phyloP scores from a whole-genome alignment of 2,329 filamentous ascomycete genomes.

The Talaromyces amestolkiae region DNA sequence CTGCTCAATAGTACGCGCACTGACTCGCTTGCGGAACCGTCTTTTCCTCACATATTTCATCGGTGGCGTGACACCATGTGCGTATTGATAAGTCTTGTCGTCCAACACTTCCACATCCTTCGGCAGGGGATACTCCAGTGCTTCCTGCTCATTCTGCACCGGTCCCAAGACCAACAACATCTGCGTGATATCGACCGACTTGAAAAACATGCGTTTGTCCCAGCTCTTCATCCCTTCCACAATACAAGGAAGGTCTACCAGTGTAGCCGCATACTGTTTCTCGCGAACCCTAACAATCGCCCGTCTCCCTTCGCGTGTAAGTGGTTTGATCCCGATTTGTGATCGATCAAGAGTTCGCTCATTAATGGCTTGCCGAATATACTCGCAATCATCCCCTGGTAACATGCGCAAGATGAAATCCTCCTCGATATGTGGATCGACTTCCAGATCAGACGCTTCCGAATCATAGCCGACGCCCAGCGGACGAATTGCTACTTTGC shows the following conservation, averaged over 20 bases:
- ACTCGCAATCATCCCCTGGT: slow-evolving; percentile 81
- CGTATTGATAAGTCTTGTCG: slow-evolving; percentile 67
- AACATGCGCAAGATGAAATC: slow-evolving; percentile 87
- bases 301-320: slow-evolving; percentile 67
- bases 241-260: slow-evolving; percentile 83
- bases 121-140: slow-evolving; percentile 65
- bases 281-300: slow-evolving; percentile 69
- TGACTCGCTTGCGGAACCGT: slow-evolving; percentile 78
- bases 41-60: slow-evolving; percentile 82
- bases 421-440: slow-evolving; percentile 83
- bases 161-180: slow-evolving; percentile 77
- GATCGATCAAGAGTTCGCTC: slow-evolving; percentile 77
- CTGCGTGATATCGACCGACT: slow-evolving; percentile 83
- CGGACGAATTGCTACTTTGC: slow-evolving; percentile 66
- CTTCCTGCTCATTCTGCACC: slow-evolving; percentile 66
- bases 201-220: slow-evolving; percentile 84
- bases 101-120: slow-evolving; percentile 59
- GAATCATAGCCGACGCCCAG: slow-evolving; percentile 93
- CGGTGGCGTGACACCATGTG: slow-evolving; percentile 82
- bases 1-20: slow-evolving; percentile 78
- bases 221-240: slow-evolving; percentile 91
- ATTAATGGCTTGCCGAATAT: slow-evolving; percentile 71
- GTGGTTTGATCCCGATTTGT: slow-evolving; percentile 76
- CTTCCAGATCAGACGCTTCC: slow-evolving; percentile 85
- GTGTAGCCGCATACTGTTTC: slow-evolving; percentile 69